phyloP scores from a whole-genome alignment of 768 basidiomycete species.

The Dictyophora rubrovolvata region DNA sequence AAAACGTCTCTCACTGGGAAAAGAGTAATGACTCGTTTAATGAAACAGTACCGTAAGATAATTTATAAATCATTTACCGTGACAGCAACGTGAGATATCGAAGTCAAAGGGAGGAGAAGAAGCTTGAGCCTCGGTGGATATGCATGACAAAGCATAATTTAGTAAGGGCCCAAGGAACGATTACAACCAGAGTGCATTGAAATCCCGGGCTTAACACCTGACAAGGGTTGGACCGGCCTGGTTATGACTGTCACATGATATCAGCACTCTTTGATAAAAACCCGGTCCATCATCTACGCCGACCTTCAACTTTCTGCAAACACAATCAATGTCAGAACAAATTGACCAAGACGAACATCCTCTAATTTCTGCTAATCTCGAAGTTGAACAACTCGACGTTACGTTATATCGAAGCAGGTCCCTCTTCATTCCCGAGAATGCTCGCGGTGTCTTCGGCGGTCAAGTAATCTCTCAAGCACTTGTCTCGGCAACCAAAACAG shows the following conservation, averaged over 20 bases:
- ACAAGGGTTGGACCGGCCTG: too few relatives aligned
- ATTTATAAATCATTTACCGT: not conserved
- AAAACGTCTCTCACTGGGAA: not conserved
- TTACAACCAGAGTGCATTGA: too few relatives aligned
- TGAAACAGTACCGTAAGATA: not conserved
- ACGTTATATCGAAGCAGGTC: conserved; percentile 73
- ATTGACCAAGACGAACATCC: conserved; percentile 42
- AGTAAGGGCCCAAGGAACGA: too few relatives aligned
- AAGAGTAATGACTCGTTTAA: not conserved
- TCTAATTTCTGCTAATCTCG: conserved; percentile 62
- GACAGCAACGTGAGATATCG: conserved; percentile 6
- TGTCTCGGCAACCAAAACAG: conserved; percentile 69
- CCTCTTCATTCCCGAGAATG: conserved; percentile 48
- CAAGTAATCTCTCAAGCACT: conserved; percentile 86
- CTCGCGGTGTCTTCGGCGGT: conserved; percentile 76
- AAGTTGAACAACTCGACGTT: conserved; percentile 68
- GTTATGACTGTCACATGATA: too few relatives aligned
- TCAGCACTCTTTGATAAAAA: too few relatives aligned
- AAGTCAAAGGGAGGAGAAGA: not conserved
- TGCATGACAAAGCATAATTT: too few relatives aligned
- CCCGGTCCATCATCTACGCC: too few relatives aligned
- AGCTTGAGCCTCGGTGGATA: too few relatives aligned
- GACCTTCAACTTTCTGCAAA: too few relatives aligned
- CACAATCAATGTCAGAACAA: not conserved
- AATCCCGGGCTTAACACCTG: too few relatives aligned